Evolutionary conservation across 2,329 filamentous ascomycete species (phyloP), one percentile per base, ranked within the genome.

Genomic region (Aureobasidium subglaciale): DNA sequence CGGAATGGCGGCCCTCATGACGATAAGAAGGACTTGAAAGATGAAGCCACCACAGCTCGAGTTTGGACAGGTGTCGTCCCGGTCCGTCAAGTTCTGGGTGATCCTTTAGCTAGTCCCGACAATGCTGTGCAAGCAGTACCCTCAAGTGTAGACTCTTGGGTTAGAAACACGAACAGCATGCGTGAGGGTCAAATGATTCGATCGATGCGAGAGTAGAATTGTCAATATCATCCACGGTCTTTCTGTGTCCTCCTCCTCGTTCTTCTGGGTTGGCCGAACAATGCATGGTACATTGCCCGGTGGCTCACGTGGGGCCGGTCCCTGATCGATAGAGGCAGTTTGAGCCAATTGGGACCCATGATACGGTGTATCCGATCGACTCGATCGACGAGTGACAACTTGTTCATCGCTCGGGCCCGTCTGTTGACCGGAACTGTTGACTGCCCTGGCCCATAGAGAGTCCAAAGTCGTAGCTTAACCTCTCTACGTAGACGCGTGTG

Each of bases 11-110:
- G 76, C 35, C 84, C 87, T 1, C 76, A 76, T n/a, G 80, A 84
- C 63, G 80, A 83, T 57, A 75, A 72, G 59, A 78, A 79, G 62
- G 82, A 85, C 67, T 60, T 72, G 62, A 71, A 74, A 58, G 72
- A 73, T 34, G 70, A 72, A 24, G 75, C 78, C 22, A 64, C 83
- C 20, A 74, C 73, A 3, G 68, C 72, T 27, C 73, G 69, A 41
- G 75, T 80, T 7, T 85, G 81, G 81, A 80, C 78, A 1, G 82
- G 82, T 1, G 80, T 84, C n/a, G 73, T 85, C 61, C 73, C 90
- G 1, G 77, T 88, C 10, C 84, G 83, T 67, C 78, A 81, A 59
- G 73, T 72, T 0, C 73, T 87, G 58, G 87, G 85, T 0, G 76
- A 82, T 55, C 86, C 88, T 0, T 67, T 88, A 20, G 73, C 82